A percentile compares a stretch with the other conserved stretches of the same genome.
Conservation (phyloP, 257 asterid species). For the Solanum chiquidenum region DNA sequence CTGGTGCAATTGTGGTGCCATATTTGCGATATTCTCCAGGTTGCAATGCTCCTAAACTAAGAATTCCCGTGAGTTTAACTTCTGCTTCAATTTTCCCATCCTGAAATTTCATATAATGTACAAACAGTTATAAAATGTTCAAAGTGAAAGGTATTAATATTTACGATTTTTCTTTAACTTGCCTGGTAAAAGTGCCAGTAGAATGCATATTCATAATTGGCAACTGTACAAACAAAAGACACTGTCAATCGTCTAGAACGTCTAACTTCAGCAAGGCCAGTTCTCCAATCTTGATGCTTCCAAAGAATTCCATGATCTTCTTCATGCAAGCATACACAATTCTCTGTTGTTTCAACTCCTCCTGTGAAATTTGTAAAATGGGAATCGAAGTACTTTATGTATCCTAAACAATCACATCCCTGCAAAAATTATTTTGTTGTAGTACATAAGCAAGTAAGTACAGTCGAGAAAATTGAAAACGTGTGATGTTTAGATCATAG, state of each 20-base stretch:
- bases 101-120: slow-evolving; percentile 15
- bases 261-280: slow-evolving; percentile 87
- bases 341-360: slow-evolving; percentile 90
- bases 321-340: slow-evolving; percentile 95
- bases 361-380: slow-evolving; percentile 86
- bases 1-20: slow-evolving; percentile 91
- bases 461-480: not conserved
- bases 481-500: not conserved
- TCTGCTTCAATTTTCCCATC: slow-evolving; percentile 99
- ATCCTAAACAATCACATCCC: slow-evolving; percentile 99
- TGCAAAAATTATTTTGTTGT: slow-evolving; percentile 8
- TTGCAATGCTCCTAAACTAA: slow-evolving; percentile 86
- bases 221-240: slow-evolving; percentile 91
- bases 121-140: not conserved
- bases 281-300: slow-evolving; percentile 99
- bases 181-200: slow-evolving; percentile 99
- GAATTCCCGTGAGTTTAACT: slow-evolving; percentile 96
- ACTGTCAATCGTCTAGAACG: slow-evolving; percentile 90
- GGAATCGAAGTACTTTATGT: slow-evolving; percentile 81
- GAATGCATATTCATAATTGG: slow-evolving; percentile 92
- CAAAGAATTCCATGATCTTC: slow-evolving; percentile 94
- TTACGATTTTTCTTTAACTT: slow-evolving; percentile 8
- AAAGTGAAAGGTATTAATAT: not conserved
- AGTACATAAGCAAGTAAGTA: not conserved
- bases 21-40: slow-evolving; percentile 84